Evolutionary conservation across 2,329 filamentous ascomycete species (phyloP), one percentile per base, ranked within the genome.

Genomic region (Aspergillus neotritici): DNA sequence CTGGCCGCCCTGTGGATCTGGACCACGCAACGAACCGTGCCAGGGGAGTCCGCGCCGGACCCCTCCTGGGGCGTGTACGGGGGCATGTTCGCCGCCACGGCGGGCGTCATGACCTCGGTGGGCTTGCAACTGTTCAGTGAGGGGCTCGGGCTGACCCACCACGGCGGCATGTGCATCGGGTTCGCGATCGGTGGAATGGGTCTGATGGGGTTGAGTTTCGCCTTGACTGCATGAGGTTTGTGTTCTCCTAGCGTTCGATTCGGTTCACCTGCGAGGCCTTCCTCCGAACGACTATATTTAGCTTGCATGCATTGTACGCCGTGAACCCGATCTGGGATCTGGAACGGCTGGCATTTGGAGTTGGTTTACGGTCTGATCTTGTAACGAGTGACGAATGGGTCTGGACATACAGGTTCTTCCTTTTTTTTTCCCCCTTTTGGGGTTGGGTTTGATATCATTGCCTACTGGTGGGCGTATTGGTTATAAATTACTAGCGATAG

Each of bases 101-200:
- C 89, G 1, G 93, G 93, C 1, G 94, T 98, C 56, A 97, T 98
- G 93, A 84, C 88, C 21, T 93, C 86, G 56, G 93, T 98, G 25
- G 89, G 85, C 3, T 68, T 98, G 60, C 87, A 94, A 67, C 72
- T 98, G 5, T 91, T 96, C 59, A 83, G 86, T 3, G 90, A 98
- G 71, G 85, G 84, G 53, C 65, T 95, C 61, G 86, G 84, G 45
- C 68, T 96, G 60, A 90, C 87, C 53, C 66, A 70, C 47, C 58
- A 63, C 31, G 61, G 62, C 12, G 55, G 56, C 8, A 48, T 68
- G 44, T 62, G 64, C 16, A 64, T 69, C 31, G 60, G 60, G 11
- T 67, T 64, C 43, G 66, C 66, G 6, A 58, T 70, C 41, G 60
- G 56, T 12, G 70, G 93, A 1, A 97, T 97, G 90, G 82, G 81